Evolutionary conservation across 805 yeast genomes (phyloP).

Genomic region (Lachancea sp.): DNA sequence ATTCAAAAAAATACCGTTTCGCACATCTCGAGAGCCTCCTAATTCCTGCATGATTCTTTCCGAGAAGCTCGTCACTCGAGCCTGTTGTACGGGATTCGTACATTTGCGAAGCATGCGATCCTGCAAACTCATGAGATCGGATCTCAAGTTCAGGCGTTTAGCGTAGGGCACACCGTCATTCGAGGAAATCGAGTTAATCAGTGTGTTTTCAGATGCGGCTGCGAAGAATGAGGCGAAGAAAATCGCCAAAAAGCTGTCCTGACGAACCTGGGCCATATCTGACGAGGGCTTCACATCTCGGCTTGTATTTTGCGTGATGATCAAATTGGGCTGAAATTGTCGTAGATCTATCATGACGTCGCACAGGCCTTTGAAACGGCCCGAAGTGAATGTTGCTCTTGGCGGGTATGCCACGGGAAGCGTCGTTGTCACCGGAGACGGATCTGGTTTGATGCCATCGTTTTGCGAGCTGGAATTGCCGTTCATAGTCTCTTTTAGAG

Average conservation of each 20-base stretch:
- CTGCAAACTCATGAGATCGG: slow-evolving; percentile 21
- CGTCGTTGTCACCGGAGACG: neutral
- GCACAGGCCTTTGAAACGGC: slow-evolving; percentile 3
- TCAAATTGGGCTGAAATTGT: slow-evolving; percentile 24
- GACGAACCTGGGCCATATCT: slow-evolving; percentile 27
- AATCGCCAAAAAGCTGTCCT: slow-evolving; percentile 26
- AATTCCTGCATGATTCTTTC: slow-evolving; percentile 21
- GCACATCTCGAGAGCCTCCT: neutral
- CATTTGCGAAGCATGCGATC: slow-evolving; percentile 22
- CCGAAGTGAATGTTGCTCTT: neutral
- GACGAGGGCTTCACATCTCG: slow-evolving; percentile 31
- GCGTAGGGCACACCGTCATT: slow-evolving; percentile 24
- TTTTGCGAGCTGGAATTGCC: neutral
- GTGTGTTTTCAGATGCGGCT: slow-evolving; percentile 24
- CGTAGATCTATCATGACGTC: slow-evolving; percentile 25
- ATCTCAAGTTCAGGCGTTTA: slow-evolving; percentile 22
- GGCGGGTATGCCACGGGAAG: neutral
- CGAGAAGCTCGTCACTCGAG: slow-evolving; percentile 24
- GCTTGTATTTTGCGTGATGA: slow-evolving; percentile 27
- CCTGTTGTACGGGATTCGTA: slow-evolving; percentile 18
- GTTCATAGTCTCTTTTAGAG: slow-evolving; percentile 9
- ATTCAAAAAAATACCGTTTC: slow-evolving; percentile 5
- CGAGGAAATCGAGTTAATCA: slow-evolving; percentile 28
- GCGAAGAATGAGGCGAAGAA: slow-evolving; percentile 27
- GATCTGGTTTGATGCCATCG: neutral